phyloP scores from a whole-genome alignment of 108 stramenopile genomes.

The Fragilaria crotonensis region DNA sequence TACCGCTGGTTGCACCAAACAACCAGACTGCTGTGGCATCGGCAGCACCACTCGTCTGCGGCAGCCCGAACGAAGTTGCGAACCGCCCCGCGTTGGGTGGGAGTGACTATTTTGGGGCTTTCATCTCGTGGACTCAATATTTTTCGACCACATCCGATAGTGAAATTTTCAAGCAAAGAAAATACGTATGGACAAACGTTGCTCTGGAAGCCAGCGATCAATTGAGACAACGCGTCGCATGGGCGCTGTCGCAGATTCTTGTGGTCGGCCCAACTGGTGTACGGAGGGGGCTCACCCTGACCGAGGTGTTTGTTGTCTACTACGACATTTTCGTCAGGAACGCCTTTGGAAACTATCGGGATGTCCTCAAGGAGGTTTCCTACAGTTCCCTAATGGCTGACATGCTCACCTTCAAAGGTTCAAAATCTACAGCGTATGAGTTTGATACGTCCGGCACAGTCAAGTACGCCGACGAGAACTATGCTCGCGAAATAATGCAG shows the following conservation, averaged over 20 bases:
- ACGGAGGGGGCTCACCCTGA: not conserved
- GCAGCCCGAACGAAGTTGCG: constrained; percentile 44
- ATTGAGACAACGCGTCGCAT: too few species aligned
- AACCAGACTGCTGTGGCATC: not conserved
- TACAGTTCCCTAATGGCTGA: constrained; percentile 62
- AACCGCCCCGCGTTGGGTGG: constrained; percentile 32
- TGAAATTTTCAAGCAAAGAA: constrained; percentile 12
- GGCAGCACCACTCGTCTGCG: constrained; percentile 30
- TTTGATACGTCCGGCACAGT: constrained; percentile 3
- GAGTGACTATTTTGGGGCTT: not conserved
- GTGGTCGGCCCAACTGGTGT: not conserved
- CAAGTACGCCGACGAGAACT: too few species aligned
- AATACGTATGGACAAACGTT: constrained; percentile 45
- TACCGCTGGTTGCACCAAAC: not conserved
- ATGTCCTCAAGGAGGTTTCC: constrained; percentile 29
- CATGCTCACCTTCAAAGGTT: constrained; percentile 45
- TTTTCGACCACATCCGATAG: too few species aligned
- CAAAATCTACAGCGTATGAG: constrained; percentile 29
- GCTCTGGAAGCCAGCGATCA: constrained; percentile 57
- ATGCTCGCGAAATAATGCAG: too few species aligned
- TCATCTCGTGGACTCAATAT: not conserved
- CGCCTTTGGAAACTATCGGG: constrained; percentile 14
- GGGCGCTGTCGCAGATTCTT: too few species aligned
- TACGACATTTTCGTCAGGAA: constrained; percentile 33
- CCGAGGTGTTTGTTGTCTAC: constrained; percentile 6